Conservation (phyloP, 257 asterid genomes). For the Avicennia marina region DNA sequence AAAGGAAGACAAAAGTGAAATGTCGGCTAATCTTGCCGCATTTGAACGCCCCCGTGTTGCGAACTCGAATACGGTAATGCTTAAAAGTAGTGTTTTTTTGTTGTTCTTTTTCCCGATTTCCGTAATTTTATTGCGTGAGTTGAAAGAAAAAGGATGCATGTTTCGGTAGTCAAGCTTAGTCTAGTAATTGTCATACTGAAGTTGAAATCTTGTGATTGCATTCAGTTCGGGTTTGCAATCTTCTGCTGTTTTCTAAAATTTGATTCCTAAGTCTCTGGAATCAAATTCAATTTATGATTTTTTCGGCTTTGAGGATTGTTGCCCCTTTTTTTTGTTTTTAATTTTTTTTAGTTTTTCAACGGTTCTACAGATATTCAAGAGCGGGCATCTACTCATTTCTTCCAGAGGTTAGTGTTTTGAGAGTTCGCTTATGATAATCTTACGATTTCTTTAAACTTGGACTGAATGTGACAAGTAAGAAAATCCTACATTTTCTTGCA, state of each 20-base stretch:
- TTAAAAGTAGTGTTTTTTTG: constrained; percentile 2
- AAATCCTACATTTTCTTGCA: not conserved
- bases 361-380: constrained; percentile 91
- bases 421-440: not conserved
- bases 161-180: constrained; percentile 29
- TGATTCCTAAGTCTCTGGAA: not conserved
- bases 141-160: constrained; percentile 6
- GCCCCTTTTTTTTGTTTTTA: constrained; percentile 4
- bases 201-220: constrained; percentile 7
- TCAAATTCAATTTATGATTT: constrained; percentile 24
- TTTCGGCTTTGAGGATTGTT: constrained; percentile 4
- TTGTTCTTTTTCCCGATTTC: not conserved
- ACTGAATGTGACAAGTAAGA: not conserved
- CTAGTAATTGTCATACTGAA: constrained; percentile 9
- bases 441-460: not conserved
- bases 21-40: constrained; percentile 84
- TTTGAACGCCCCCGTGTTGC: constrained; percentile 90
- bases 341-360: constrained; percentile 7
- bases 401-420: constrained; percentile 73
- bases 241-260: not conserved
- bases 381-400: constrained; percentile 94
- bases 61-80: constrained; percentile 74
- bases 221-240: constrained; percentile 2
- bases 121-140: not conserved
- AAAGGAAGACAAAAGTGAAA: constrained; percentile 19